Evolutionary conservation across 1,139 yeast genomes (phyloP).

Genomic region (Diutina neorugosa): DNA sequence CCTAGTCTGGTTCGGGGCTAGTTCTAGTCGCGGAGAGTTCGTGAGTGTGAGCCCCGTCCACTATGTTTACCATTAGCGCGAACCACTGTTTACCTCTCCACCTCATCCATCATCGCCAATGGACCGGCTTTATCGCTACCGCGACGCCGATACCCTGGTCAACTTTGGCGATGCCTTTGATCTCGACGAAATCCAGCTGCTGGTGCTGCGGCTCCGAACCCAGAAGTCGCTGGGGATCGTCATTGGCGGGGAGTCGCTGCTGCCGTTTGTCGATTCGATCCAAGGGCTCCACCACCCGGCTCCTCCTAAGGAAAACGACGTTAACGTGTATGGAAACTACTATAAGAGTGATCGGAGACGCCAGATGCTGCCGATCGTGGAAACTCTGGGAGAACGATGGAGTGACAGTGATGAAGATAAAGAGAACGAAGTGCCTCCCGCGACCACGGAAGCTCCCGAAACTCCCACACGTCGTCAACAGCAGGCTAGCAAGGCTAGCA

Average conservation of each 20-base stretch:
- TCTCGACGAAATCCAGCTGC: constrained; percentile 1
- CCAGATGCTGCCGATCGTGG: neutral
- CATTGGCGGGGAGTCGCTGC: neutral
- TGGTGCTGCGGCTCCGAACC: neutral
- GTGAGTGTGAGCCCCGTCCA: neutral
- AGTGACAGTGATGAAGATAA: neutral
- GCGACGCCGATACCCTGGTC: constrained; percentile 1
- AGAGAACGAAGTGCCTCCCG: neutral
- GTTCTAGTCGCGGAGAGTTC: too few species aligned
- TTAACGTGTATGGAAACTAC: neutral
- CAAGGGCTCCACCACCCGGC: neutral
- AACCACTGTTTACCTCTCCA: neutral
- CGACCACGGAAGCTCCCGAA: neutral
- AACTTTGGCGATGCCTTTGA: constrained; percentile 1
- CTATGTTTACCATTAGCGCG: neutral
- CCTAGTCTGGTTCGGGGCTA: too few species aligned
- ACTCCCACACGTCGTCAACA: neutral
- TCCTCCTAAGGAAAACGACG: neutral
- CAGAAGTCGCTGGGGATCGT: neutral
- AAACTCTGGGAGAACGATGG: neutral
- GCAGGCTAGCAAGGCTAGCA: neutral
- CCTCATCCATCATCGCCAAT: neutral
- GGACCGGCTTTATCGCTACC: neutral
- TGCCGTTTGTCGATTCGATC: constrained; percentile 1
- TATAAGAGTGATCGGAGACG: neutral